phyloP scores from a whole-genome alignment of 1,284 basidiomycete species.

The Trichosporon faecale region DNA sequence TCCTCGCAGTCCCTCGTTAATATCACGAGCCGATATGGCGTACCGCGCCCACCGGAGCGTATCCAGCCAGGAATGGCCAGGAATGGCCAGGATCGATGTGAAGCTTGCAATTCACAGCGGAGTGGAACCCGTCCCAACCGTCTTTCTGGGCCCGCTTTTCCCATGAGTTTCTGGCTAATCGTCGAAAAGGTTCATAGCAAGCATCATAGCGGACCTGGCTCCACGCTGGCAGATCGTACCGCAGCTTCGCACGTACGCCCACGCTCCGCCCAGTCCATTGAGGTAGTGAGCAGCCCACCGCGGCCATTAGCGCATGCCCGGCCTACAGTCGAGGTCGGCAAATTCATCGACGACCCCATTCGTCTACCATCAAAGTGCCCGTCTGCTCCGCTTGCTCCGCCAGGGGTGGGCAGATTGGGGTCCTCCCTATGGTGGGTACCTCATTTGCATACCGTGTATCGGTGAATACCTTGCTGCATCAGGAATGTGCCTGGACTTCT shows the following conservation, averaged over 20 bases:
- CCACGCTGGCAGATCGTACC: background rate
- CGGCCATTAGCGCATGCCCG: background rate
- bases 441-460: background rate
- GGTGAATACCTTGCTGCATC: background rate
- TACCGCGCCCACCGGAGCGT: no score
- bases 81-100: background rate
- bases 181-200: background rate
- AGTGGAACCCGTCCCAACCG: background rate
- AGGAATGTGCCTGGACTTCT: background rate
- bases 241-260: background rate
- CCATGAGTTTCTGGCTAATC: background rate
- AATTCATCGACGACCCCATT: background rate
- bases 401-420: background rate
- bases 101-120: background rate
- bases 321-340: background rate
- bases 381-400: background rate
- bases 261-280: background rate
- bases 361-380: background rate
- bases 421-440: background rate
- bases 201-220: background rate
- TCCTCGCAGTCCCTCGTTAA: background rate
- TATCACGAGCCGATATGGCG: background rate
- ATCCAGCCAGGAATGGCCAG: background rate
- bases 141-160: background rate
- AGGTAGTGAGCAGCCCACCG: no score